Evolutionary conservation across 2,329 filamentous ascomycete genomes (phyloP), one percentile per base, ranked within the genome.

Genomic region (Bisporella sp.): DNA sequence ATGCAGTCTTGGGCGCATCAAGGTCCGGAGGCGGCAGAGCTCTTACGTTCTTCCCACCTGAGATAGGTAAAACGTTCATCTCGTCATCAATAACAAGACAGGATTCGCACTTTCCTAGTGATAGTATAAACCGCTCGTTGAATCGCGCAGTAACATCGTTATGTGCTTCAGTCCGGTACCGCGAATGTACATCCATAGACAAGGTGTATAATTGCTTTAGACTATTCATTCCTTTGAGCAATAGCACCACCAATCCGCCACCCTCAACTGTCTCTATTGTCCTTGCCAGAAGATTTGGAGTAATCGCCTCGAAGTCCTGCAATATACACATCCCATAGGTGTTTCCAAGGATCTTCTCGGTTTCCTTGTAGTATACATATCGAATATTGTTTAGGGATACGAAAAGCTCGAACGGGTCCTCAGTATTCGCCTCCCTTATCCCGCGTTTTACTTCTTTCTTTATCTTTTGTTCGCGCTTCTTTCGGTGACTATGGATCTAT

Each of bases 351-450:
- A 99, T 96, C 76, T 96, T 97, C 64, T 99, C 93, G 31, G 93
- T 97, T 73, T 99, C 93, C 72, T 99, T 99, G 76, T 99, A 99
- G 77, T 96, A 99, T 51, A 93, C 89, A 79, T 99, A 99, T 69
- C 93, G 87, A 67, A 99, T 96, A 69, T 96, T 90, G 73, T 97
- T 88, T 51, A 96, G 83, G 52, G 90, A 93, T 62, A 97, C 86
- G 71, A 97, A 99, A 49, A 97, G 81, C 72, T 99, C 93, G 73
- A 99, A 99, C 0, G 93, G 87, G 66, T 99, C 93, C 66, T 95
- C 89, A 49, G 83, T 80, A 69, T 99, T 96, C 55, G 87, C 82
- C 69, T 99, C 93, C 64, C 95, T 82, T 59, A 91, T 89, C 42
- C 93, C 93, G 62, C 90, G 82, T 74, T 95, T 96, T 69, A 99